Conservation (phyloP, 768 basidiomycete genomes). For the Melanogaster broomeanus region DNA sequence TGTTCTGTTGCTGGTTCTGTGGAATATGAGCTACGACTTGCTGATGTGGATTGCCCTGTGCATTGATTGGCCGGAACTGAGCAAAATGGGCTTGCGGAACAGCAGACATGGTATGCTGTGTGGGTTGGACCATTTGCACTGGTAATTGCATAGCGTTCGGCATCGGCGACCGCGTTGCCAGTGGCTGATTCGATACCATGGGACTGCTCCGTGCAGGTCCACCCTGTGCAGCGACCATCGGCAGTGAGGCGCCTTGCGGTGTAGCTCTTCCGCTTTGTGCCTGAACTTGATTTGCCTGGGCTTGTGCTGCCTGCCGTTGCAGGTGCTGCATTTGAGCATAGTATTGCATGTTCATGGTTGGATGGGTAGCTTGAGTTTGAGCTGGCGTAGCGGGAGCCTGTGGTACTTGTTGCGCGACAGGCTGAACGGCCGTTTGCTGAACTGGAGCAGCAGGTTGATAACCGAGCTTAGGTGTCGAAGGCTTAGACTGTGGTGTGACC, state of each 20-base stretch:
- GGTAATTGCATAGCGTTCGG: slow-evolving; percentile 24
- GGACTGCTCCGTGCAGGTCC: slow-evolving; percentile 37
- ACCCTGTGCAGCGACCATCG: slow-evolving; percentile 9
- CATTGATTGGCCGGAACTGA: slow-evolving; percentile 34
- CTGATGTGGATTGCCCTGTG: slow-evolving; percentile 27
- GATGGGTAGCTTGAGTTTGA: slow-evolving; percentile 20
- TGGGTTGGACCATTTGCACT: slow-evolving; percentile 22
- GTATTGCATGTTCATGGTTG: slow-evolving; percentile 17
- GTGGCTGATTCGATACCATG: slow-evolving; percentile 33
- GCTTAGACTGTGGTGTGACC: slow-evolving; percentile 29
- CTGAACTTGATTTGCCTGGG: slow-evolving; percentile 21
- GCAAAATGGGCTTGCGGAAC: slow-evolving; percentile 29
- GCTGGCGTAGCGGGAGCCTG: slow-evolving; percentile 20
- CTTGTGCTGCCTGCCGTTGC: slow-evolving; percentile 27
- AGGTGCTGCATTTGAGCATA: slow-evolving; percentile 18
- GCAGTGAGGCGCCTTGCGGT: slow-evolving; percentile 20
- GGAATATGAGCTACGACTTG: slow-evolving; percentile 25
- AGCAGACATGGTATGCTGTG: slow-evolving; percentile 25
- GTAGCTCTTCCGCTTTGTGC: slow-evolving; percentile 32
- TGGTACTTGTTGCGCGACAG: slow-evolving; percentile 24
- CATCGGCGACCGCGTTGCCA: slow-evolving; percentile 13
- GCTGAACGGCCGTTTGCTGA: slow-evolving; percentile 21
- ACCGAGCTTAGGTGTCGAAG: slow-evolving; percentile 30
- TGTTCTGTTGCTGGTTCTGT: slow-evolving; percentile 31
- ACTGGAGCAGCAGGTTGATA: slow-evolving; percentile 21